Base-by-base conservation (phyloP, 2,329 filamentous ascomycete species). In the Metarhizium sp. region DNA sequence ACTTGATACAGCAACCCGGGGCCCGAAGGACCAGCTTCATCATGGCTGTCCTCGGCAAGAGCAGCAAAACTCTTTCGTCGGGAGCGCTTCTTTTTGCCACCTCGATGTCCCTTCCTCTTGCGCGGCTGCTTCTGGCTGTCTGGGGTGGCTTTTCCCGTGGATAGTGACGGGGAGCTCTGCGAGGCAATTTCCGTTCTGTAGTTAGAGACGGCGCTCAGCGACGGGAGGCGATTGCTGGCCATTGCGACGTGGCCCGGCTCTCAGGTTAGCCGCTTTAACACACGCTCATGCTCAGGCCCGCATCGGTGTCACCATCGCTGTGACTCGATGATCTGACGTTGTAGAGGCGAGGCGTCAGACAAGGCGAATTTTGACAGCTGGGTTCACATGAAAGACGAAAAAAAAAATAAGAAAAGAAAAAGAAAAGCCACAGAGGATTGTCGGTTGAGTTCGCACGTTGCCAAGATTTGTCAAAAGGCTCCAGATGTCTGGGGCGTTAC, bases 21-120 rank as follows among this genome's bases (percentile, higher is more conserved):
- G 56, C 69, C 61, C 14, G 68, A 59, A 38, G 66, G 63, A 25
- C 66, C 62, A 47, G 64, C 63, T 54, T 74, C 71, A 18, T 69
- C 68, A 53, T 75, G 69, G 52, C 64, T 66, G 57, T 86, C 84
- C 43, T 85, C 81, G 38, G 82, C 73, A 1, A 82, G 73, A 16
- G 80, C 76, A 29, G 88, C 86, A 66, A 96, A 96, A 8, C 90
- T 95, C 73, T 89, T 89, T 59, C 88, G 82, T 60, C 90, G 82
- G 58, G 83, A 73, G 57, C 83, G 84, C 71, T 87, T 88, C 73
- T 90, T 91, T 77, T 86, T 92, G 42, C 88, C 87, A 36, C 82
- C 85, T 48, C 88, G 82, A 69, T 90, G 86, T 63, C 84, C 86
- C 66, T 86, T 88, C 67, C 71, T 66, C 69, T 90, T 88, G 75